Percentiles rank a stretch among this genome's conserved stretches.
phyloP scores from a whole-genome alignment of 441 rosid genomes.

The Kokia cookei region DNA sequence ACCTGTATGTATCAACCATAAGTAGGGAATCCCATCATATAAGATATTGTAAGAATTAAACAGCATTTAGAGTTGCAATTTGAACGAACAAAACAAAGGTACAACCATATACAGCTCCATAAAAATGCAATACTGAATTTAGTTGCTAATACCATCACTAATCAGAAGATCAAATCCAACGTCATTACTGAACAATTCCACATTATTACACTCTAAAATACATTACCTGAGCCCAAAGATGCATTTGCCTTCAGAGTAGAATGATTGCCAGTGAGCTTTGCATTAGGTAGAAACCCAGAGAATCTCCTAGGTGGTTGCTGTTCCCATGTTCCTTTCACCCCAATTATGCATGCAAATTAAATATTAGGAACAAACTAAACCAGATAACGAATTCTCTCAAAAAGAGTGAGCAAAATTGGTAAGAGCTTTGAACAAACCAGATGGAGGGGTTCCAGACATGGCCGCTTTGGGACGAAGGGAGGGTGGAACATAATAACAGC shows the following conservation, averaged over 20 bases:
- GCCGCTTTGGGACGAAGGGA: slow-evolving; percentile 59
- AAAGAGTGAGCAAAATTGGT: not conserved
- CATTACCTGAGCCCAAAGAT: slow-evolving; percentile 34
- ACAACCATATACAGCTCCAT: not conserved
- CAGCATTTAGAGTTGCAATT: not conserved
- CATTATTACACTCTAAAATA: not conserved
- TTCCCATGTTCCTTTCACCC: slow-evolving; percentile 45
- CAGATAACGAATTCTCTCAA: not conserved
- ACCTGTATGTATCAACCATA: slow-evolving; percentile 26
- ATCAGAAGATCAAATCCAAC: not conserved
- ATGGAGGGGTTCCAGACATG: slow-evolving; percentile 59
- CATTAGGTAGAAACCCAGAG: slow-evolving; percentile 37
- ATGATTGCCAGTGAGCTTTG: slow-evolving; percentile 35
- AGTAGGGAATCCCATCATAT: not conserved
- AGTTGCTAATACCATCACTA: not conserved
- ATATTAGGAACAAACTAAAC: not conserved
- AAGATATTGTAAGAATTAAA: not conserved
- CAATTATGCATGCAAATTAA: slow-evolving; percentile 30
- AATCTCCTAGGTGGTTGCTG: slow-evolving; percentile 43
- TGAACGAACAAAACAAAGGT: not conserved
- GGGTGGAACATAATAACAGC: slow-evolving; percentile 87
- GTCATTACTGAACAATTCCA: not conserved
- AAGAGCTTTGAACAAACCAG: slow-evolving; percentile 38
- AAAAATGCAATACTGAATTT: not conserved
- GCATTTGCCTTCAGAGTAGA: slow-evolving; percentile 39